Percentiles rank a stretch among this genome's conserved stretches.
These are phyloP conservation scores for Venturiaceae sp. DNA, from an alignment of 2,329 filamentous ascomycete species.

Conservation along the genomic window DNA sequence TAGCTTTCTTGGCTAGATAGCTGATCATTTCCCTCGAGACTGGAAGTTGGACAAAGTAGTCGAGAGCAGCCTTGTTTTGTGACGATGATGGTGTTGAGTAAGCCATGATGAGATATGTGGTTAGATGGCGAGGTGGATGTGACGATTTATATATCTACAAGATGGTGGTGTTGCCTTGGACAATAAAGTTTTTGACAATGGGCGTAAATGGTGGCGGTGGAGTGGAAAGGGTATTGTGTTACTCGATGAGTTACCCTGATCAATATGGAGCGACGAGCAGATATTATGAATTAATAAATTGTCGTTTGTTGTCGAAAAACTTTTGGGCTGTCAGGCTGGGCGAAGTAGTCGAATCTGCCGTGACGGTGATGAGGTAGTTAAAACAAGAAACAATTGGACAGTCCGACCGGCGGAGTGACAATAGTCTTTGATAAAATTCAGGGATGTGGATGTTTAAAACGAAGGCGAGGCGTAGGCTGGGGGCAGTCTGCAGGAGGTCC, in stretches of 20 bases:
- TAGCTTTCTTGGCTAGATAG: conserved; percentile 65
- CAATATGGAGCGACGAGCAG: background rate
- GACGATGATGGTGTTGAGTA: conserved; percentile 31
- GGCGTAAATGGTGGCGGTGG: background rate
- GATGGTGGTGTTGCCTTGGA: background rate
- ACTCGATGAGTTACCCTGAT: background rate
- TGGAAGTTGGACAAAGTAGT: conserved; percentile 69
- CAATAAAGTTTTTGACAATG: background rate
- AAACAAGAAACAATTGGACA: conserved; percentile 3
- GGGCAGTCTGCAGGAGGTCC: background rate
- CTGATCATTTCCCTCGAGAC: conserved; percentile 69
- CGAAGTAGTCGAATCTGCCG: background rate
- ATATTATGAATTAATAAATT: conserved; percentile 3
- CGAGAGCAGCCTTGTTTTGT: conserved; percentile 63
- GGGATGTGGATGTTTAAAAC: conserved; percentile 2
- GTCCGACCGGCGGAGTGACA: conserved; percentile 7
- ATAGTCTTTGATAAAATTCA: background rate
- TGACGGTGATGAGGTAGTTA: background rate
- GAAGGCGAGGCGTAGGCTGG: conserved; percentile 3
- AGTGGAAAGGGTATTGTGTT: background rate
- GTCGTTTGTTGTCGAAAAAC: background rate
- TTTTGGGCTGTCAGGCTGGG: background rate
- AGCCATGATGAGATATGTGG: conserved; percentile 25
- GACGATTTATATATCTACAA: background rate
- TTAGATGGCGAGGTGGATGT: background rate